phyloP scores from a whole-genome alignment of 2,329 filamentous ascomycete species.

The Penicillium sp. region DNA sequence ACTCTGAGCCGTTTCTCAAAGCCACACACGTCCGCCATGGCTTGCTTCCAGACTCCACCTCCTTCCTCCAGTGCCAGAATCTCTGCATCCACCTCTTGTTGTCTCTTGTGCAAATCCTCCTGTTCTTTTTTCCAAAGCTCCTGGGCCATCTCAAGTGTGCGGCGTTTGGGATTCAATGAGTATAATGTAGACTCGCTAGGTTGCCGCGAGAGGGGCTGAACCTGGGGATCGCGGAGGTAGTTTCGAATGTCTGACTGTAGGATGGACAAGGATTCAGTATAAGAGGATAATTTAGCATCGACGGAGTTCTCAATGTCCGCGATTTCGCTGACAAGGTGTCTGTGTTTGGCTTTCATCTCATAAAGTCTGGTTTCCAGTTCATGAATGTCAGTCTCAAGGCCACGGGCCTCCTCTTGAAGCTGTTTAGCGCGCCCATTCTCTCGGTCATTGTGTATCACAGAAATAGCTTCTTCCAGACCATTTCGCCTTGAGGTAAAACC shows the following conservation, averaged over 20 bases:
- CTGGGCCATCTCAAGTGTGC: conserved; percentile 61
- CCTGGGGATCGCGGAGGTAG: conserved; percentile 53
- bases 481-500: conserved; percentile 51
- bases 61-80: conserved; percentile 60
- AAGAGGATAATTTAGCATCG: conserved; percentile 60
- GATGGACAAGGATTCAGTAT: conserved; percentile 55
- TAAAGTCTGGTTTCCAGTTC: conserved; percentile 57
- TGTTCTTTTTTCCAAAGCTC: conserved; percentile 58
- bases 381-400: conserved; percentile 57
- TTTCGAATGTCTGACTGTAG: conserved; percentile 55
- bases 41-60: conserved; percentile 58
- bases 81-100: conserved; percentile 52
- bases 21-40: conserved; percentile 51
- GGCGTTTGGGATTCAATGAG: conserved; percentile 54
- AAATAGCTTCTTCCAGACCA: conserved; percentile 53
- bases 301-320: conserved; percentile 57
- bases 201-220: conserved; percentile 36
- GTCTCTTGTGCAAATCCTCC: conserved; percentile 44
- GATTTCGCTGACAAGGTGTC: conserved; percentile 53
- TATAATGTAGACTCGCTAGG: conserved; percentile 46
- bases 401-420: conserved; percentile 52
- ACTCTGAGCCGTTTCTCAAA: conserved; percentile 47
- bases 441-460: conserved; percentile 48
- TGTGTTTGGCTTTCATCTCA: conserved; percentile 57
- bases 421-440: conserved; percentile 45